Conservation (phyloP, 2,329 filamentous ascomycete species). For the Gnomoniopsis smithogilvyi region DNA sequence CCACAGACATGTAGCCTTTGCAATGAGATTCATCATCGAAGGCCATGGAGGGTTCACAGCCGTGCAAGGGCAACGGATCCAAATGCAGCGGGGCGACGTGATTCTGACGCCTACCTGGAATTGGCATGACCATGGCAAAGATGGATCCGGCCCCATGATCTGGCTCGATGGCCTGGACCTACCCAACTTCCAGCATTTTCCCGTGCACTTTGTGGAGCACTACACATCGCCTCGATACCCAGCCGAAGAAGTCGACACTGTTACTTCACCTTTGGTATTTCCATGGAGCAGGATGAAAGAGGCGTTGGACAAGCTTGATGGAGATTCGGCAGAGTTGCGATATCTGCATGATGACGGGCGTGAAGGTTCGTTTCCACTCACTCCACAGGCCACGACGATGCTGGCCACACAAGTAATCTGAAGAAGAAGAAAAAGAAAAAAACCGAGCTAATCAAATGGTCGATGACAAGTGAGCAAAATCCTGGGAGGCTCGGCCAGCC, state of each 20-base stretch:
- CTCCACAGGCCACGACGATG: too few relatives aligned
- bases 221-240: conserved; percentile 41
- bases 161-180: conserved; percentile 55
- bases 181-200: conserved; percentile 46
- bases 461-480: conserved; percentile 38
- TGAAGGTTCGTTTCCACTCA: conserved; percentile 25
- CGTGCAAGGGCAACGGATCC: conserved; percentile 45
- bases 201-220: conserved; percentile 51
- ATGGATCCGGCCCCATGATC: conserved; percentile 49
- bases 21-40: conserved; percentile 54
- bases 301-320: conserved; percentile 31
- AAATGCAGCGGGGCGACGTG: conserved; percentile 49
- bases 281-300: conserved; percentile 45
- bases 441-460: not conserved
- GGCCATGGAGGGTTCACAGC: conserved; percentile 52
- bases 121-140: conserved; percentile 55
- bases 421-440: not conserved
- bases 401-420: too few relatives aligned
- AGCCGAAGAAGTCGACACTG: conserved; percentile 35
- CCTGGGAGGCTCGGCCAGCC: conserved; percentile 44
- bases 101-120: conserved; percentile 55
- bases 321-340: conserved; percentile 26
- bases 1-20: conserved; percentile 52
- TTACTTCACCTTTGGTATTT: conserved; percentile 41
- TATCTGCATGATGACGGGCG: conserved; percentile 30